phyloP scores from a whole-genome alignment of 352 stramenopile genomes.

The Globisporangium canariense region DNA sequence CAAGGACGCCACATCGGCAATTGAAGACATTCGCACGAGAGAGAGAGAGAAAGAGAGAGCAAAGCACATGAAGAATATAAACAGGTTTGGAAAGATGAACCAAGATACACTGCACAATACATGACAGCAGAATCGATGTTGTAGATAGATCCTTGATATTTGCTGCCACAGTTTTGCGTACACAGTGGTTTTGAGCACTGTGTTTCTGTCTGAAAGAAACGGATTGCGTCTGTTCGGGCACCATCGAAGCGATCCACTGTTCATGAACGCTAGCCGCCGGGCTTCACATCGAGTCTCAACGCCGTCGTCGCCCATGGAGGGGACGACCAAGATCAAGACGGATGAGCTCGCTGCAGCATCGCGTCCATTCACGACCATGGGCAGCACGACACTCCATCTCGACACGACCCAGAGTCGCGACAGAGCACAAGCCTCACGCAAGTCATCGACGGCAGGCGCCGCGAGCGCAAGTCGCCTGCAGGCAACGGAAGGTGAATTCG shows the following conservation, averaged over 20 bases:
- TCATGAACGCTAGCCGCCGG: not conserved
- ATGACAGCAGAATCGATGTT: not conserved
- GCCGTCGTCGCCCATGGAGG: not conserved
- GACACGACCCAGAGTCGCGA: constrained; percentile 16
- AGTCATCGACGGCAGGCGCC: not conserved
- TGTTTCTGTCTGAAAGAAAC: not conserved
- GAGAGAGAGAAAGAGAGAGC: not conserved
- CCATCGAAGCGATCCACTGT: not conserved
- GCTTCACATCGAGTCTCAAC: not conserved
- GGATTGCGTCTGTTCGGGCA: not conserved
- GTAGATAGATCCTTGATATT: not conserved
- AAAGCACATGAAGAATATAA: constrained; percentile 3
- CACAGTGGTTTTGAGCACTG: not conserved
- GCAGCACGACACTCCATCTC: constrained; percentile 28
- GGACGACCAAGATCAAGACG: not conserved
- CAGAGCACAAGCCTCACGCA: constrained; percentile 2
- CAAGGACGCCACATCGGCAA: not conserved
- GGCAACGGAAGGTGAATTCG: constrained; percentile 31
- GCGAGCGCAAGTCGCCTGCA: not conserved
- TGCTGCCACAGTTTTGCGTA: not conserved
- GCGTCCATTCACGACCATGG: constrained; percentile 37
- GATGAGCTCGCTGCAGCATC: constrained; percentile 8
- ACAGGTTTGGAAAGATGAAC: not conserved
- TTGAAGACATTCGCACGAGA: not conserved
- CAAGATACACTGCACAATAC: constrained; percentile 3